phyloP scores from a whole-genome alignment of 1,284 basidiomycete genomes.

The Trichosporon sp. region DNA sequence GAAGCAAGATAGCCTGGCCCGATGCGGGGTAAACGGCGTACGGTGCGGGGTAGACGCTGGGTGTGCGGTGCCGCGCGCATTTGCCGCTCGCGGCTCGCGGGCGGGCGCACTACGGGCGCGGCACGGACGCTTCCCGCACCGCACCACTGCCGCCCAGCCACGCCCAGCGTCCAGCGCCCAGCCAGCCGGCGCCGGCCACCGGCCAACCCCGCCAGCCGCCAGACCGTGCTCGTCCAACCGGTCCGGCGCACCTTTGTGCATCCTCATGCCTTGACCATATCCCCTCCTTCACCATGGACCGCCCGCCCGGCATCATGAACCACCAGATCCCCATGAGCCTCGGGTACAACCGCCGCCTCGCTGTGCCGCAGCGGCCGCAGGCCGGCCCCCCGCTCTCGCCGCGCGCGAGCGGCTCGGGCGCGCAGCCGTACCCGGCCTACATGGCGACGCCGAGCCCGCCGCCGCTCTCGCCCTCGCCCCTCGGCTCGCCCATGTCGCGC shows the following conservation, averaged over 20 bases:
- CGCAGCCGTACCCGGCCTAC: neutral
- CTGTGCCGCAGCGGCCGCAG: neutral
- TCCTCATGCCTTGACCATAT: neutral
- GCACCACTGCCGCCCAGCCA: too few species aligned
- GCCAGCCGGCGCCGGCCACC: too few species aligned
- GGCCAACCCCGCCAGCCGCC: neutral
- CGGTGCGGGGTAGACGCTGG: neutral
- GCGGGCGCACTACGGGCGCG: neutral
- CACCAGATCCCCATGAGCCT: neutral
- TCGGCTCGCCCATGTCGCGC: neutral
- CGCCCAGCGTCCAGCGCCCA: too few species aligned
- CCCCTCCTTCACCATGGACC: neutral
- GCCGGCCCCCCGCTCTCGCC: neutral
- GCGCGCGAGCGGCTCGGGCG: neutral
- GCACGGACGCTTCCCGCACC: neutral
- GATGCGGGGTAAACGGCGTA: neutral
- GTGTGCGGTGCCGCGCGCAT: neutral
- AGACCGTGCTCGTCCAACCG: neutral
- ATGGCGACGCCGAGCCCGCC: conserved; percentile 1
- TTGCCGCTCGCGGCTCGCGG: neutral
- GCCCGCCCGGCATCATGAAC: neutral
- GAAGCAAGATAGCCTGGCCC: neutral
- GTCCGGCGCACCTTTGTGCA: neutral
- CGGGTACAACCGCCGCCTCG: neutral
- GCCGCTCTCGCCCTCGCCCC: neutral